Base-by-base conservation (phyloP, 2,329 filamentous ascomycete species). In the Colletotrichum musicola region DNA sequence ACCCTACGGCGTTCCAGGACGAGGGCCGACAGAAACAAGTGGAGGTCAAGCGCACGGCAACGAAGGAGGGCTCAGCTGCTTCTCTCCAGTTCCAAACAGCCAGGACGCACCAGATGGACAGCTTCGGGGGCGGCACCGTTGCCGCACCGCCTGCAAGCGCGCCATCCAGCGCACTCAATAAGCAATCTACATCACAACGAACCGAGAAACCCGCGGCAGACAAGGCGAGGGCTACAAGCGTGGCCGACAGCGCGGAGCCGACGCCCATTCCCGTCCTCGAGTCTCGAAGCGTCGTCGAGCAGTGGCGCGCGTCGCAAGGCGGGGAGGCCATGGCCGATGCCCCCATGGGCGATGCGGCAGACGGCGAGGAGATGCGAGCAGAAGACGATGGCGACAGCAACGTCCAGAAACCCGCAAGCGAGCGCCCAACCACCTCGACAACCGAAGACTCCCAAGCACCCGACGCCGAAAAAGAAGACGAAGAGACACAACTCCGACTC, bases 1-100 rank as follows among this genome's bases (percentile, higher is more conserved):
- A 84, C 54, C 76, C 73, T 27, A 79, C 79, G 3, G 82, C 78
- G 18, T 84, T 85, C 69, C 73, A 81, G 38, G 75, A 75, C 20
- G 77, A 79, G 35, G 13, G 55, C 12, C 18, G 42, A 16, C 64
- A 27, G 46, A 67, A 46, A 20, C 42, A 44, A n/a, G 4, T 18
- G 4, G n/a, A 16, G 2, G 10, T 12, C 9, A 54, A 35, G 22
- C 35, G 40, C n/a, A 59, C 75, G 3, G 30, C 63, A 27, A 55
- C 49, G 6, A 50, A 30, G 42, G 56, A 61, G 3, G 16, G 68
- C 4, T 20, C 57, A 1, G 53, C 71, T 27, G 75, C 75, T 12
- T 78, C 79, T 2, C 76, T 79, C n/a, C 79, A 80, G 25, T 84
- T 82, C 54, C 76, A 80, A 20, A 83, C 82, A 1, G 81, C 82